Percentiles rank a stretch among this genome's conserved stretches.
phyloP scores from a whole-genome alignment of 2,329 filamentous ascomycete species.

The Cercospora janseana region DNA sequence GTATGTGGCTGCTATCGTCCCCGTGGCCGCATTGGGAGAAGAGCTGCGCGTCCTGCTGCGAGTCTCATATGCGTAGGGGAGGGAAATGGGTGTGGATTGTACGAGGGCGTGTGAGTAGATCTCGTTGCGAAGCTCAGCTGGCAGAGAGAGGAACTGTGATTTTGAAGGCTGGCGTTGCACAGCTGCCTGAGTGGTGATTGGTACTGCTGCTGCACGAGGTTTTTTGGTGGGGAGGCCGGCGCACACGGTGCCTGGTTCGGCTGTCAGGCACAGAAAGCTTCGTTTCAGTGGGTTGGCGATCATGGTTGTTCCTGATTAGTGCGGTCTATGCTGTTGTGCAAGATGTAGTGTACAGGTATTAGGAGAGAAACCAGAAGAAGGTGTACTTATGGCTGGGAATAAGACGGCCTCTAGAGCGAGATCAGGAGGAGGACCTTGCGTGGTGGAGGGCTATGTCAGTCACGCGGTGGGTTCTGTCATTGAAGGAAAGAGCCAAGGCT shows the following conservation, averaged over 20 bases:
- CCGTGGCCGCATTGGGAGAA: background rate
- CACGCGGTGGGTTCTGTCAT: constrained; percentile 4
- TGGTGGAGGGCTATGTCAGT: background rate
- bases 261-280: constrained; percentile 11
- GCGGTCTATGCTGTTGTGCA: background rate
- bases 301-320: background rate
- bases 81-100: constrained; percentile 13
- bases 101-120: constrained; percentile 21
- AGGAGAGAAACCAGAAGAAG: background rate
- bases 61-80: constrained; percentile 26
- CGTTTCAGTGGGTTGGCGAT: constrained; percentile 10
- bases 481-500: constrained; percentile 6
- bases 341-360: background rate
- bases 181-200: background rate
- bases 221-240: constrained; percentile 14
- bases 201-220: constrained; percentile 7
- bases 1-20: background rate
- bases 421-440: constrained; percentile 8
- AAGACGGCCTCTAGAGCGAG: background rate
- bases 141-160: constrained; percentile 16
- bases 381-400: constrained; percentile 6
- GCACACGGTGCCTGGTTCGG: constrained; percentile 15
- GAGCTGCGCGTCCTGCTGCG: constrained; percentile 1
- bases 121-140: constrained; percentile 19
- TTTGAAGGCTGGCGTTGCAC: background rate